These are phyloP conservation scores for Paramyrothecium roridum DNA, from an alignment of 2,329 filamentous ascomycete genomes.

Conservation along the genomic window DNA sequence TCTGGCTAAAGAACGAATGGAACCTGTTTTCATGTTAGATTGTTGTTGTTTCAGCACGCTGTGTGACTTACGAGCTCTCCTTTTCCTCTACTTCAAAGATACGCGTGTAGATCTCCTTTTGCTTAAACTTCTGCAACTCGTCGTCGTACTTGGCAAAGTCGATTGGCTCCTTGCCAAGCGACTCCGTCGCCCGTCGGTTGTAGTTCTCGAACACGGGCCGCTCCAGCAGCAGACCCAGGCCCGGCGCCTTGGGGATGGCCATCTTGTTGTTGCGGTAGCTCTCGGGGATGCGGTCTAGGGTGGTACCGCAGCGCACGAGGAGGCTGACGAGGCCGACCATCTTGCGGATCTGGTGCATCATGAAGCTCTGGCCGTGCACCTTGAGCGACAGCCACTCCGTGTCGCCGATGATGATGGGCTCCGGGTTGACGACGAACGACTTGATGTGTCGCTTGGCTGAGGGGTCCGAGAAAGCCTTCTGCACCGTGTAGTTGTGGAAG, in stretches of 20 bases:
- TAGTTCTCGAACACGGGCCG: slow-evolving; percentile 88
- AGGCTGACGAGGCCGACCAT: slow-evolving; percentile 95
- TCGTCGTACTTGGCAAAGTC: slow-evolving; percentile 76
- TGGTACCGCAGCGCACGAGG: slow-evolving; percentile 78
- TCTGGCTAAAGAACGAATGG: slow-evolving; percentile 74
- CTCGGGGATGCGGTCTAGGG: slow-evolving; percentile 66
- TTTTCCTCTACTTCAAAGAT: slow-evolving; percentile 90
- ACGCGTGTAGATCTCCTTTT: slow-evolving; percentile 83
- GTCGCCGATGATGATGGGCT: slow-evolving; percentile 80
- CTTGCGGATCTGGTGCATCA: slow-evolving; percentile 99
- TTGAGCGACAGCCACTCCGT: slow-evolving; percentile 96
- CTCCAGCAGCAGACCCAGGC: slow-evolving; percentile 83
- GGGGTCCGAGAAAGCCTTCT: slow-evolving; percentile 77
- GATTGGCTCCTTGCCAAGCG: slow-evolving; percentile 64
- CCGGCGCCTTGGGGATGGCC: slow-evolving; percentile 90
- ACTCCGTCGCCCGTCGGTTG: slow-evolving; percentile 67
- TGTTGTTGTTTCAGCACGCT: not conserved
- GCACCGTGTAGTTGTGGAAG: slow-evolving; percentile 97
- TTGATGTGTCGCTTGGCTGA: slow-evolving; percentile 90
- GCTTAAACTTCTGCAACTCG: slow-evolving; percentile 85
- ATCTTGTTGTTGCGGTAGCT: slow-evolving; percentile 72
- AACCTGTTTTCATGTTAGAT: slow-evolving; percentile 48
- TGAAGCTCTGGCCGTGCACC: slow-evolving; percentile 97
- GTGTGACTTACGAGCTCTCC: slow-evolving; percentile 72
- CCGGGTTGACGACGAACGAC: slow-evolving; percentile 75